Base-by-base conservation (phyloP, 2,329 filamentous ascomycete species). In the Neopestalotiopsis sp. region DNA sequence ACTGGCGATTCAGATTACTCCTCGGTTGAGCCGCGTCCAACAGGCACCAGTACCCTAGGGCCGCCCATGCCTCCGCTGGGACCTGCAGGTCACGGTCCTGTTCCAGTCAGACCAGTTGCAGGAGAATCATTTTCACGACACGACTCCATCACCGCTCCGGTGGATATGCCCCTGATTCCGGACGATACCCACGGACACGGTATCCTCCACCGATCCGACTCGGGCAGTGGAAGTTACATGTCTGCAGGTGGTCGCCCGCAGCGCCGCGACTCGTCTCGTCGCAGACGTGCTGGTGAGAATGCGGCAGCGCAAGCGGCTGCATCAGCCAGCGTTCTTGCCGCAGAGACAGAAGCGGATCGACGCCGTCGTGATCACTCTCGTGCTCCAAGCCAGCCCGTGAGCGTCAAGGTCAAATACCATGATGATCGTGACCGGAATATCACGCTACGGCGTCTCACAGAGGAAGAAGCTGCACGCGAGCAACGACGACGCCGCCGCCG, bases 401-500 rank as follows among this genome's bases (percentile, higher is more conserved):
- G 87, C 74, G 85, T 91, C 68, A 89, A 88, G 75, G 80, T 91
- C 68, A 88, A 87, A 74, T 82, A 90, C 61, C 86, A 90, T 71
- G 87, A 89, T 71, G 88, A 91, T 73, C 84, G 84, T 40, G 86
- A 89, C 69, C 82, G 86, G 70, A 89, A 89, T 71, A 85, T 91
- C 68, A 91, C 89, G 14, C 79, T 91, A 57, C 85, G 89, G 49
- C 83, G 88, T 45, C 79, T 91, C 30, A 90, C 89, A 0, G 88
- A 90, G 32, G 86, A 89, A 70, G 89, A 91, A 76, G 83, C 86
- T 2, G 81, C 82, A 13, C 81, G 82, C 59, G 78, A 79, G 10
- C 75, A 78, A 30, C 77, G 81, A 63, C 76, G 81, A 49, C 77
- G 78, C 59, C 81, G 49, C 13, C 49, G 87, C 65, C 28, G 59